Evolutionary conservation across 768 basidiomycete genomes (phyloP), one percentile per base, ranked within the genome.

Genomic region (Hemileccinum impolitum): DNA sequence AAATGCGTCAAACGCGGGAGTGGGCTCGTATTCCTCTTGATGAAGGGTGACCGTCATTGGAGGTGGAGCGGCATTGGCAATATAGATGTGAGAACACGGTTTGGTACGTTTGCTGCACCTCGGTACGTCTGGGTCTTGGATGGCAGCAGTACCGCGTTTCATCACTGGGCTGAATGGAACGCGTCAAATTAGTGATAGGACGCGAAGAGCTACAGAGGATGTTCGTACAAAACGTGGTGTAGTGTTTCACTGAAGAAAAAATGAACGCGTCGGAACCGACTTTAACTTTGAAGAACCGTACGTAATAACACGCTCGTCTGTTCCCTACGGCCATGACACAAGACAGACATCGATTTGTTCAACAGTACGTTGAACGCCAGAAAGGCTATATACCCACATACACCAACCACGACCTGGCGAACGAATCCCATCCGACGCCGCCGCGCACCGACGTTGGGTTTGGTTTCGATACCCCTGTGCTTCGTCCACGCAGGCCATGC

Each of bases 1-100:
- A 59, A 85, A 79, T 0, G 80, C 78, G 59, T 85, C 79, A 48
- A 84, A 83, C 13, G 74, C 77, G 26, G 74, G 66, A 0, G 80
- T 80, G 1, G 79, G 74, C 34, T 59, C 55, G 18, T 80, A 71
- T 21, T 55, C 62, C 8, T 51, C 59, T 14, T 74, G 73, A 25
- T 61, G 66, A 39, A 82, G 56, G 3, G 62, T 62, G 49, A 68
- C 45, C 0, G 62, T 62, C 54, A 68, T 23, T 4, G 68, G 64
- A 1, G 66, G 68, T 12, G 53, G 53, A 5, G 36, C 4, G 0
- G 46, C 43, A 13, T 46, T 10, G 30, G 45, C 48, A 8, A 48
- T 46, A 25, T 67, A 31, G 35, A 69, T 46, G 30, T 51, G 14
- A 26, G 55, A 64, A 34, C 39, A 40, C 17, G 18, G 50, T 46